A percentile compares a stretch with the other conserved stretches of the same genome.
Conservation (phyloP, 805 yeast species). For the Lipomyces mesembrius region DNA sequence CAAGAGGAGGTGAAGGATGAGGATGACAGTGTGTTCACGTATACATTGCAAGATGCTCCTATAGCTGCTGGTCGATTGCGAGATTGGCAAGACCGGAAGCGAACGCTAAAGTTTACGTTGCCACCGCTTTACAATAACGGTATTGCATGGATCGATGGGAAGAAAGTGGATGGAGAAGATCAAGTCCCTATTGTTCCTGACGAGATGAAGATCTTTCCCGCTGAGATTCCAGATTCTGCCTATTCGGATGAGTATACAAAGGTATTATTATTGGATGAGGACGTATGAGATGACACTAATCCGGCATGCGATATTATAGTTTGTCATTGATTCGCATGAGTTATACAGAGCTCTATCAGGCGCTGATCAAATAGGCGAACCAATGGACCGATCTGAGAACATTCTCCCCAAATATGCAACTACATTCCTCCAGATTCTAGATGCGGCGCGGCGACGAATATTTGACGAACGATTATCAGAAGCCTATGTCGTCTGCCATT, state of each 20-base stretch:
- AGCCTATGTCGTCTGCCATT: slow-evolving; percentile 36
- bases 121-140: slow-evolving; percentile 39
- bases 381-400: slow-evolving; percentile 13
- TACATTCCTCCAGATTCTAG: slow-evolving; percentile 24
- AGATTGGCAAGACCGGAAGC: slow-evolving; percentile 34
- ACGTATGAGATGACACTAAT: not conserved
- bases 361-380: slow-evolving; percentile 10
- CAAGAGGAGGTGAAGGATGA: slow-evolving; percentile 15
- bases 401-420: slow-evolving; percentile 22
- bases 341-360: slow-evolving; percentile 19
- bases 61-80: slow-evolving; percentile 39
- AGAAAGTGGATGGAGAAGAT: slow-evolving; percentile 1
- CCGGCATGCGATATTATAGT: not conserved
- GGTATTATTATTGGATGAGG: slow-evolving; percentile 10
- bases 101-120: slow-evolving; percentile 41
- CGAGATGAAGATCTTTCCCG: slow-evolving; percentile 37
- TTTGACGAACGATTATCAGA: slow-evolving; percentile 32
- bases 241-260: slow-evolving; percentile 28
- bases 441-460: slow-evolving; percentile 28
- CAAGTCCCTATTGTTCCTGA: slow-evolving; percentile 21
- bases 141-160: slow-evolving; percentile 41
- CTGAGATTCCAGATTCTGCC: slow-evolving; percentile 29
- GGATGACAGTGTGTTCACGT: slow-evolving; percentile 9
- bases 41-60: slow-evolving; percentile 38
- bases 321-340: slow-evolving; percentile 31